Evolutionary conservation across 2,329 filamentous ascomycete genomes (phyloP).

Genomic region (Gliomastix tumulicola): DNA sequence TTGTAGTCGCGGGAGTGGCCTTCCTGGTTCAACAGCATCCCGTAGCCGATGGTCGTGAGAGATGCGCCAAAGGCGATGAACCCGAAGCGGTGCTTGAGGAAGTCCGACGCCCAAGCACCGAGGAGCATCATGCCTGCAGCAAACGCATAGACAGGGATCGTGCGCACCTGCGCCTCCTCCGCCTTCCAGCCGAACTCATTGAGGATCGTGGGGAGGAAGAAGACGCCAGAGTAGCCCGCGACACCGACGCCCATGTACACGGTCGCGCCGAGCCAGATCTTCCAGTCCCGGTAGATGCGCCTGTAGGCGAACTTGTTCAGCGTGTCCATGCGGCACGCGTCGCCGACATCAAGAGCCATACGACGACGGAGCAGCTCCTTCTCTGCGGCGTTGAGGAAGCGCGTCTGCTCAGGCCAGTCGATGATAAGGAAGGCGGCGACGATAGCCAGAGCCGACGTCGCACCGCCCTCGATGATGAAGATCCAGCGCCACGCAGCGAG

Average conservation of each 20-base stretch:
- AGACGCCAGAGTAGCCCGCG: constrained; percentile 32
- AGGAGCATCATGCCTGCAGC: constrained; percentile 19
- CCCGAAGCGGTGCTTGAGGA: constrained; percentile 40
- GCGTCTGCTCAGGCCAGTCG: constrained; percentile 22
- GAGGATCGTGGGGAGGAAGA: constrained; percentile 31
- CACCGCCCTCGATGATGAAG: constrained; percentile 43
- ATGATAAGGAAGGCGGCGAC: constrained; percentile 29
- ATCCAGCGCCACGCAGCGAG: constrained; percentile 43
- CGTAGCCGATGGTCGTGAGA: constrained; percentile 46
- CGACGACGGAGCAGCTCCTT: constrained; percentile 22
- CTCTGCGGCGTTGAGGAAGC: constrained; percentile 28
- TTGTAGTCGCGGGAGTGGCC: constrained; percentile 16
- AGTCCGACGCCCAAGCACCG: constrained; percentile 38
- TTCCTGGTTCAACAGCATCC: constrained; percentile 37
- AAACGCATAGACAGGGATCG: constrained; percentile 28
- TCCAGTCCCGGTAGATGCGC: constrained; percentile 39
- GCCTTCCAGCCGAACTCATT: constrained; percentile 24
- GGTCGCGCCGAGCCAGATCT: constrained; percentile 21
- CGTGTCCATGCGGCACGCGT: constrained; percentile 41
- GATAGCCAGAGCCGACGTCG: constrained; percentile 25
- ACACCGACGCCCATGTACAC: constrained; percentile 31
- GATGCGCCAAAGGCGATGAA: constrained; percentile 44
- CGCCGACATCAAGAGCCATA: constrained; percentile 22
- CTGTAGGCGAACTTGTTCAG: constrained; percentile 24
- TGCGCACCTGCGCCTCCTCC: constrained; percentile 23